Base-by-base conservation (phyloP, 352 stramenopile species). In the Pythium aquatile region DNA sequence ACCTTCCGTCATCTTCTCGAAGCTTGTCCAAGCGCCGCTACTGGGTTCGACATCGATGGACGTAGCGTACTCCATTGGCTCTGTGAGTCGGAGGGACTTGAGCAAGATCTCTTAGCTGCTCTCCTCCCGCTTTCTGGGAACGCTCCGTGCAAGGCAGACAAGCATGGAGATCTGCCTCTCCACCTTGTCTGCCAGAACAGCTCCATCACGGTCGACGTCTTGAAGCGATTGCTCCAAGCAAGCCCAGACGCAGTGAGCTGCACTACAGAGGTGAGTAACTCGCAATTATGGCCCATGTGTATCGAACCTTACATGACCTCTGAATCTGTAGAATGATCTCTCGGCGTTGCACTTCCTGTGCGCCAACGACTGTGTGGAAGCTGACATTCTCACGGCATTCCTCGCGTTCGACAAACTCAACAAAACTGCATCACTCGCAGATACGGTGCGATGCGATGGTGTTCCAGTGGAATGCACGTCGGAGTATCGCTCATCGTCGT, bases 11-110 rank as follows among this genome's bases (percentile, higher is more conserved):
- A 81, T 39, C 63, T 87, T 7, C 57, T 90, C 8, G 53, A 66
- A 13, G 70, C 47, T 4, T 82, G 68, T 17, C 66, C 74, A 0
- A 68, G 72, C 28, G 69, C 78, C 14, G 67, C 72, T 13, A 35
- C 57, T 6, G 61, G 80, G 5, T 42, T 70, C 17, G 80, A 91
- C 67, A 61, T 61, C 46, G 81, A 73, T 16, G 72, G 72, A 16
- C 72, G 80, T n/a, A 83, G 69, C 32, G 63, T 81, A 30, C 52
- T 91, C 3, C 83, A 91, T 35, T 90, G 75, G 77, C 44, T 83
- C 17, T 88, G 80, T 37, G 80, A 85, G 13, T 52, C 46, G 13
- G 53, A 65, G 4, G 63, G 70, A 10, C 26, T 84, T 13, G 40
- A 61, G 33, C 10, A 58, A 0, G 44, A 61, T 2, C 16, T 71